Base-by-base conservation (phyloP, 768 basidiomycete genomes). In the Phlebiopsis flavidoalba region DNA sequence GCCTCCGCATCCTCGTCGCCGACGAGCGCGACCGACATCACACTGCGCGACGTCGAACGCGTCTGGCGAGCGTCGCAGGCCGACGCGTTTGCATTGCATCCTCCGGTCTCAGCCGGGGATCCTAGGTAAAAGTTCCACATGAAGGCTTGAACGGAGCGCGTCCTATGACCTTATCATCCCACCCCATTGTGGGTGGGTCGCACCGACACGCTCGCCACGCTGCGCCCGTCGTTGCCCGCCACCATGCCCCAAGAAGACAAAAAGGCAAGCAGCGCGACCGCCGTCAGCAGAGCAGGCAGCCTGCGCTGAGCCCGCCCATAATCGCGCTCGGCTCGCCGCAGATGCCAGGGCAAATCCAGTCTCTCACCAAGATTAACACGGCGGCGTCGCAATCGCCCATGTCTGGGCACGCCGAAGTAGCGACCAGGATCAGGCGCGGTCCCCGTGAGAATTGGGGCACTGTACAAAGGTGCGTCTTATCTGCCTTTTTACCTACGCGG, bases 261-360 rank as follows among this genome's bases (percentile, higher is more conserved):
- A n/a, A 63, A 36, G 62, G 58, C 6, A 63, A 63, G 37, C 59
- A 63, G 49, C 54, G 56, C 53, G 62, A 59, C 14, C n/a, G n/a
- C 12, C 14, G 40, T 12, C 40, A 14, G 37, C 37, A 40, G n/a
- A n/a, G n/a, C n/a, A n/a, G n/a, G 7, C 37, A 55, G 15, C 37
- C 24, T 31, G 21, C 54, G 43, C 36, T 21, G 5, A 37, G 21
- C 10, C 54, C 40, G 54, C 54, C 40, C 7, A 53, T 21, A 31
- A 35, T n/a, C 33, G 36, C 52, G 33, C 52, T 35, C 33, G 52
- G 52, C 52, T 36, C 36, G 24, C 54, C 40, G 19, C 19, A 36
- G 15, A 22, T 55, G 10, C 54, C 54, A 21, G 37, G 6, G 54
- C 54, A 55, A 36, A 45, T 31, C 7, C 4, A 45, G 19, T 14